A percentile compares a stretch with the other conserved stretches of the same genome.
Evolutionary conservation across 2,329 filamentous ascomycete genomes (phyloP).

Genomic region (Fusarium agapanthi): DNA sequence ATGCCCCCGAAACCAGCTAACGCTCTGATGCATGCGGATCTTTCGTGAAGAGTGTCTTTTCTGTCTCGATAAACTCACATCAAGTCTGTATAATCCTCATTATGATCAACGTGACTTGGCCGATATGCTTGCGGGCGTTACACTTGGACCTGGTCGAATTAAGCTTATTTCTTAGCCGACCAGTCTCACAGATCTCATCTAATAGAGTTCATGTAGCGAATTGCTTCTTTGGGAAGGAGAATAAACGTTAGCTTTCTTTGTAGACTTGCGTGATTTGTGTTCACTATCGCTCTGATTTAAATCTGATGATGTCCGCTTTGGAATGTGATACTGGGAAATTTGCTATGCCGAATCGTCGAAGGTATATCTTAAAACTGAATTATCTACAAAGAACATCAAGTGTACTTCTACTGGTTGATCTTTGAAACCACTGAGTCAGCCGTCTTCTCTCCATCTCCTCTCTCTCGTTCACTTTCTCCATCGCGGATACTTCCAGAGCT

Average conservation of each 20-base stretch:
- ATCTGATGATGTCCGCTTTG: rapidly evolving
- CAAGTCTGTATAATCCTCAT: too few species aligned
- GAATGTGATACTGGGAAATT: not conserved
- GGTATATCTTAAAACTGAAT: not conserved
- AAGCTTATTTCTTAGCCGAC: not conserved
- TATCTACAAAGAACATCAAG: too few species aligned
- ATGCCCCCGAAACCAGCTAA: rapidly evolving
- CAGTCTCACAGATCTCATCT: not conserved
- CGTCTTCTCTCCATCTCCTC: not conserved
- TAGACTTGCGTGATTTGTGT: not conserved
- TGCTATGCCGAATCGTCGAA: not conserved
- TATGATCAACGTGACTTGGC: too few species aligned
- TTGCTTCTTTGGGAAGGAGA: not conserved
- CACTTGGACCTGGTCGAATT: not conserved
- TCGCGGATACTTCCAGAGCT: conserved; percentile 4
- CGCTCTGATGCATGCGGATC: rapidly evolving
- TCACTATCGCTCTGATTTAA: rapidly evolving
- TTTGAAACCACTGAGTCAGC: conserved; percentile 3
- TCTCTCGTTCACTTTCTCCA: not conserved
- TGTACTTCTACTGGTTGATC: not conserved
- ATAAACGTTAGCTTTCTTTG: rapidly evolving
- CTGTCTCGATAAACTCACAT: rapidly evolving
- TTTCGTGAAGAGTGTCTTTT: rapidly evolving
- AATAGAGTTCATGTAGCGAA: not conserved
- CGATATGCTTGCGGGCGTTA: not conserved